Evolutionary conservation across 352 stramenopile genomes (phyloP).

Genomic region (Pythium volutum): DNA sequence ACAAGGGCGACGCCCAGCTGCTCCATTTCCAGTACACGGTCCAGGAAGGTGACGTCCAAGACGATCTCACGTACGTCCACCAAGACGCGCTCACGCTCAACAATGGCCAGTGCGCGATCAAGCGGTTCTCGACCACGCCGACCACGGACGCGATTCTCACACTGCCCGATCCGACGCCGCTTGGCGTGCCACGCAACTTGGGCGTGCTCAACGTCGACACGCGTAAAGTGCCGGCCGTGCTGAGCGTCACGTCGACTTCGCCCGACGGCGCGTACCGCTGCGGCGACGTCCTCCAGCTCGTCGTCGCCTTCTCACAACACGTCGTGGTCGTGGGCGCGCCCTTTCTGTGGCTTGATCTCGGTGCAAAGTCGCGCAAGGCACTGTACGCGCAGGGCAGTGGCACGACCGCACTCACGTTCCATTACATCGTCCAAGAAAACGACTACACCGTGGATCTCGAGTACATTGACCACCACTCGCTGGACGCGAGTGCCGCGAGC

Average conservation of each 20-base stretch:
- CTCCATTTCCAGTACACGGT: conserved; percentile 78
- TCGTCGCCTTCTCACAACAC: conserved; percentile 66
- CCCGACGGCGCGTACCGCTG: conserved; percentile 53
- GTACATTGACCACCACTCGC: conserved; percentile 81
- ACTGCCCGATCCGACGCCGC: conserved; percentile 43
- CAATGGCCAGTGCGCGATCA: conserved; percentile 72
- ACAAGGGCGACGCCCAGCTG: conserved; percentile 44
- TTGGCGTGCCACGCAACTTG: conserved; percentile 31
- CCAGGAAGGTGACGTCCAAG: conserved; percentile 42
- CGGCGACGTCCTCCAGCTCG: conserved; percentile 58
- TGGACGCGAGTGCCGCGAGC: conserved; percentile 49
- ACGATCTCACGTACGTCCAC: conserved; percentile 56
- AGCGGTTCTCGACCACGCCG: conserved; percentile 76
- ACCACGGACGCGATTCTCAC: conserved; percentile 64
- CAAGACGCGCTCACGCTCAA: conserved; percentile 66
- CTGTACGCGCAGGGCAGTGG: conserved; percentile 56
- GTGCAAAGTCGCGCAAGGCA: conserved; percentile 40
- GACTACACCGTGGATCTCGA: conserved; percentile 77
- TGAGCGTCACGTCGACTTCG: conserved; percentile 50
- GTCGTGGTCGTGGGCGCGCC: conserved; percentile 61
- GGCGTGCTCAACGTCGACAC: conserved; percentile 70
- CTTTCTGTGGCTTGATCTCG: conserved; percentile 71
- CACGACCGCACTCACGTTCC: conserved; percentile 50
- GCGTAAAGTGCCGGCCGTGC: conserved; percentile 40
- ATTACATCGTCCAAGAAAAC: conserved; percentile 61